A percentile compares a stretch with the other conserved stretches of the same genome.
Conservation (phyloP, 129 eudicot genomes). For the Ambrosia trifida region DNA sequence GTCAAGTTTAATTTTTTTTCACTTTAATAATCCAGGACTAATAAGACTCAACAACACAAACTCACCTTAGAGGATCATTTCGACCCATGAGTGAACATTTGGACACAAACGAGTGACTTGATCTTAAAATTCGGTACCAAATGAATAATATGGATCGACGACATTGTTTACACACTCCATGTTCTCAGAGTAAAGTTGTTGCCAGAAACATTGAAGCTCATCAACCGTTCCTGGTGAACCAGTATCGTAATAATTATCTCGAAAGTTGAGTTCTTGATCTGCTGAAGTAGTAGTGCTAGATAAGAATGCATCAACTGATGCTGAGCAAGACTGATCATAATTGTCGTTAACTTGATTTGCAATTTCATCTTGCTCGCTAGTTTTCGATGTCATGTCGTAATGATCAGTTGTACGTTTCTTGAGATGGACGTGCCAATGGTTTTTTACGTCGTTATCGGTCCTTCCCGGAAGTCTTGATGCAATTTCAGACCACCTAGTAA, state of each 20-base stretch:
- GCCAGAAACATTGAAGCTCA: slow-evolving; percentile 5
- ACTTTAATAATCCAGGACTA: too few relatives aligned
- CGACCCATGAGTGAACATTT: too few relatives aligned
- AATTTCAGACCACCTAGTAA: neutral
- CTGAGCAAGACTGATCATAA: neutral
- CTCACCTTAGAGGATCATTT: too few relatives aligned
- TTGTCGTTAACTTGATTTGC: neutral
- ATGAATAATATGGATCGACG: too few relatives aligned
- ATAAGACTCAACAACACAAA: too few relatives aligned
- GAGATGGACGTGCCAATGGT: neutral
- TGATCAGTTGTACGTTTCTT: neutral
- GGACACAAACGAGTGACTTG: too few relatives aligned
- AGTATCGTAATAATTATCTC: neutral
- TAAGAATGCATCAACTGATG: neutral
- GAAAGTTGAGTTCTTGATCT: neutral
- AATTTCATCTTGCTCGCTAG: neutral
- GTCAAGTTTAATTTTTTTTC: too few relatives aligned
- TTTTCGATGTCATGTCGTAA: neutral
- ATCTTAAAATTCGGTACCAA: too few relatives aligned
- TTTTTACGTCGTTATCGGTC: neutral
- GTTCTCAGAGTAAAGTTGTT: neutral
- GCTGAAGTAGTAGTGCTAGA: neutral
- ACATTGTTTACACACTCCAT: neutral
- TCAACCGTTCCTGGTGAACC: neutral
- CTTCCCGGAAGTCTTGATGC: slow-evolving; percentile 4